These are phyloP conservation scores for Hyaloperonospora brassicae DNA, from an alignment of 352 stramenopile species.

Conservation along the genomic window DNA sequence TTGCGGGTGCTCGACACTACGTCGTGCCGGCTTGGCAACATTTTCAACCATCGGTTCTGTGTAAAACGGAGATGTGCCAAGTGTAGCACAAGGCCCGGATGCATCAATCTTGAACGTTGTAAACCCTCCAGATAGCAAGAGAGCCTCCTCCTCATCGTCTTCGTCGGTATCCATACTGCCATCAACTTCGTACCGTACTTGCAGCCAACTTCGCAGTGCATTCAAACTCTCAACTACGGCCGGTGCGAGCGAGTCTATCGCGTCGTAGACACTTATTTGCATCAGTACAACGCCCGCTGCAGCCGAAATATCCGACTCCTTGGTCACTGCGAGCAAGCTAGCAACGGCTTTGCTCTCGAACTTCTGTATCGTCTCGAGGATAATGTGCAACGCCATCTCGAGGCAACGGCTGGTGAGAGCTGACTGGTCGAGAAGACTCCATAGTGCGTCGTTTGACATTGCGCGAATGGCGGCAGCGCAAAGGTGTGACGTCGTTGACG, in stretches of 20 bases:
- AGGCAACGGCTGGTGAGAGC: conserved; percentile 39
- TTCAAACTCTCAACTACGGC: conserved; percentile 19
- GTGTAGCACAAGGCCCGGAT: background rate
- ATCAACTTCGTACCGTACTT: conserved; percentile 16
- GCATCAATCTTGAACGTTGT: conserved; percentile 20
- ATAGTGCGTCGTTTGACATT: conserved; percentile 49
- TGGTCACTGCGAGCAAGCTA: conserved; percentile 27
- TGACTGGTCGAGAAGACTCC: conserved; percentile 45
- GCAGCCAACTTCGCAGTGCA: conserved; percentile 28
- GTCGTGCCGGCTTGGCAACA: conserved; percentile 1
- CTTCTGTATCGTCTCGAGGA: conserved; percentile 25
- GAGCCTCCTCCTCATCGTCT: conserved; percentile 31
- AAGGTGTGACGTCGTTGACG: conserved; percentile 33
- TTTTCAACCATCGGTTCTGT: conserved; percentile 17
- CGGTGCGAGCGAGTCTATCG: conserved; percentile 6
- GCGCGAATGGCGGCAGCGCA: conserved; percentile 44
- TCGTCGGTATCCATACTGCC: conserved; percentile 18
- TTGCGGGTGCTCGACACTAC: background rate
- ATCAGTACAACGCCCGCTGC: conserved; percentile 18
- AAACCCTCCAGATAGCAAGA: conserved; percentile 39
- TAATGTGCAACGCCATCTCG: conserved; percentile 24
- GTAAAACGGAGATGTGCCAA: conserved; percentile 13
- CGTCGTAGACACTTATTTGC: conserved; percentile 25
- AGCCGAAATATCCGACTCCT: conserved; percentile 18
- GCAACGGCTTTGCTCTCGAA: conserved; percentile 39